These are phyloP conservation scores for Trichosporon inkin DNA, from an alignment of 1,284 basidiomycete genomes.

Conservation along the genomic window DNA sequence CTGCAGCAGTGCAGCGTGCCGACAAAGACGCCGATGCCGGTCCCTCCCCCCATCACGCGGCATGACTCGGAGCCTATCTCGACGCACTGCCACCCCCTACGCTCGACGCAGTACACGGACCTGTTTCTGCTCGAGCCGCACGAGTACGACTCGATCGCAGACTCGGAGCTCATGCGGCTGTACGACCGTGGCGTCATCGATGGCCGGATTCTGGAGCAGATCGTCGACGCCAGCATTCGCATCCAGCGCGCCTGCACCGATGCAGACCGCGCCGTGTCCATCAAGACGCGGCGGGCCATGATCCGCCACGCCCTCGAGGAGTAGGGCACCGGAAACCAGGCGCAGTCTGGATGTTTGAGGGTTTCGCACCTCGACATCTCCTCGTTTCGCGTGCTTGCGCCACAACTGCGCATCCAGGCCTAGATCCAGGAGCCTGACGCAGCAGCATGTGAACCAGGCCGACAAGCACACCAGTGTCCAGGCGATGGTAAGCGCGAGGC, in stretches of 20 bases:
- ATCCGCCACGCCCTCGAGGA: slow-evolving; percentile 25
- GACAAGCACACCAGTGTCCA: too few relatives aligned
- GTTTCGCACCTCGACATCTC: too few relatives aligned
- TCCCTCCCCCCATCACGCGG: neutral
- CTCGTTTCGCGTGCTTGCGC: too few relatives aligned
- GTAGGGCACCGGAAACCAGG: neutral
- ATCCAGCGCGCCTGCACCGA: slow-evolving; percentile 25
- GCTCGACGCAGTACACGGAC: slow-evolving; percentile 22
- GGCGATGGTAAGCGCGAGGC: too few relatives aligned
- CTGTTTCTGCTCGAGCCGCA: slow-evolving; percentile 25
- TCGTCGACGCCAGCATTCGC: slow-evolving; percentile 24
- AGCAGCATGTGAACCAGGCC: too few relatives aligned
- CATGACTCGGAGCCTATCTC: slow-evolving; percentile 4
- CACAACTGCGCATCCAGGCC: too few relatives aligned
- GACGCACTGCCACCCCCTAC: slow-evolving; percentile 1
- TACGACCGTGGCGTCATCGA: slow-evolving; percentile 24
- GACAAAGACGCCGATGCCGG: neutral
- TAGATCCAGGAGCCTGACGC: too few relatives aligned
- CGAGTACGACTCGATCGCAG: slow-evolving; percentile 26
- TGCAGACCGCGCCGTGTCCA: slow-evolving; percentile 23
- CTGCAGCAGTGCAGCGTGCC: slow-evolving; percentile 2
- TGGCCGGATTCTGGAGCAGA: slow-evolving; percentile 21
- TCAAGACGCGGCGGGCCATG: slow-evolving; percentile 26
- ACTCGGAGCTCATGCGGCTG: slow-evolving; percentile 25
- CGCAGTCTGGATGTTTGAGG: too few relatives aligned